phyloP scores from a whole-genome alignment of 768 basidiomycete genomes.

The Hygrophorus russula region DNA sequence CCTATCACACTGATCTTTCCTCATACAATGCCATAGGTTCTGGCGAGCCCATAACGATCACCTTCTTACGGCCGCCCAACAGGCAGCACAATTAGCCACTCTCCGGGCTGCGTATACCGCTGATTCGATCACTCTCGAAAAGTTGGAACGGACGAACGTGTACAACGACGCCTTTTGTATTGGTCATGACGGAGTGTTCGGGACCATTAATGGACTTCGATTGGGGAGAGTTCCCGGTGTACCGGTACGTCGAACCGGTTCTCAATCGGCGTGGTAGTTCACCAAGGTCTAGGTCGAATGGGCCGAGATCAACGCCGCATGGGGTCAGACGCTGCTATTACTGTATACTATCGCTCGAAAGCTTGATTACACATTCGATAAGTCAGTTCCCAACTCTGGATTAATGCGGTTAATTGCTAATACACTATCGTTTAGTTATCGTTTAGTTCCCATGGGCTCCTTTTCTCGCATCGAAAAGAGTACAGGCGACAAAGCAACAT shows the following conservation, averaged over 20 bases:
- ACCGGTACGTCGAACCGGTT: slow-evolving; percentile 37
- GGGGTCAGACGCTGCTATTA: slow-evolving; percentile 91
- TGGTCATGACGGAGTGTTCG: slow-evolving; percentile 89
- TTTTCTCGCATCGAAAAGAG: slow-evolving; percentile 87
- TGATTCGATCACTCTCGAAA: slow-evolving; percentile 67
- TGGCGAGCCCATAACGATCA: slow-evolving; percentile 76
- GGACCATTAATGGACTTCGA: slow-evolving; percentile 94
- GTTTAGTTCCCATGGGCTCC: slow-evolving; percentile 87
- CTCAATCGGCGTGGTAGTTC: slow-evolving; percentile 1
- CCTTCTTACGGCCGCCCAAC: slow-evolving; percentile 49
- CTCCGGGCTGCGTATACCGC: slow-evolving; percentile 70
- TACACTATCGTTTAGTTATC: slow-evolving; percentile 51
- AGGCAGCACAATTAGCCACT: slow-evolving; percentile 57
- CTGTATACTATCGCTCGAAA: slow-evolving; percentile 88
- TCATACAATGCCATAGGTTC: slow-evolving; percentile 39
- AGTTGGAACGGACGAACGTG: slow-evolving; percentile 85
- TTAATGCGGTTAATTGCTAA: slow-evolving; percentile 2
- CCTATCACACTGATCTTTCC: background rate
- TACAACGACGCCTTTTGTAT: slow-evolving; percentile 96
- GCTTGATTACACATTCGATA: slow-evolving; percentile 79
- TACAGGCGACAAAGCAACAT: slow-evolving; percentile 69
- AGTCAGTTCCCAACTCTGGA: slow-evolving; percentile 33
- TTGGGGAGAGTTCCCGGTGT: slow-evolving; percentile 80
- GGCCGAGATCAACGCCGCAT: slow-evolving; percentile 98
- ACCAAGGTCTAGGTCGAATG: slow-evolving; percentile 66